Conservation (phyloP, 2,329 filamentous ascomycete species). For the Aspergillus ibericus region DNA sequence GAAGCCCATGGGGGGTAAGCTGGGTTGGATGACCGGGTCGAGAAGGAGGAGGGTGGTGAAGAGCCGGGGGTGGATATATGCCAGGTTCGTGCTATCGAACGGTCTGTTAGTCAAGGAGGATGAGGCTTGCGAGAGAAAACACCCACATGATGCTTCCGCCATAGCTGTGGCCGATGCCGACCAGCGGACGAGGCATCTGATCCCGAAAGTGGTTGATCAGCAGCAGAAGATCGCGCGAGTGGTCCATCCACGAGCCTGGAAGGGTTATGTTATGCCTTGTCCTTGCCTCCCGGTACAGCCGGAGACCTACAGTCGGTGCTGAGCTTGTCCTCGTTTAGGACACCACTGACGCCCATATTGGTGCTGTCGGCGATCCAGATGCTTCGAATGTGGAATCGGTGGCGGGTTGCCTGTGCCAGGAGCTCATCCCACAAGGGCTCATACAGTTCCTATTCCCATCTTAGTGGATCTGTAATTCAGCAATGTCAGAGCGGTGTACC, state of each 20-base stretch:
- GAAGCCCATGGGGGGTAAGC: neutral
- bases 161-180: constrained; percentile 21
- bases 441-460: constrained; percentile 10
- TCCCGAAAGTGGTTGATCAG: constrained; percentile 10
- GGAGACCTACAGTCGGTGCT: constrained; percentile 10
- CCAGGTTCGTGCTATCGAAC: neutral
- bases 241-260: constrained; percentile 15
- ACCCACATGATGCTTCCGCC: constrained; percentile 5
- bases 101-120: neutral
- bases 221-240: constrained; percentile 17
- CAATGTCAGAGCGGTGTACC: neutral
- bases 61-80: constrained; percentile 6
- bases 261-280: neutral
- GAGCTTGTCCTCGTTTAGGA: constrained; percentile 14
- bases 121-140: neutral
- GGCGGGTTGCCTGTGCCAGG: neutral
- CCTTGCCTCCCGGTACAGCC: neutral
- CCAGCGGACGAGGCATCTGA: constrained; percentile 17
- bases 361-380: constrained; percentile 16
- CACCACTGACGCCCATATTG: constrained; percentile 10
- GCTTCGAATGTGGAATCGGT: neutral
- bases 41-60: constrained; percentile 10
- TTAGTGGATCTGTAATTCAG: too few relatives aligned
- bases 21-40: constrained; percentile 10
- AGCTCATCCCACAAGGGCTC: constrained; percentile 16